phyloP scores from a whole-genome alignment of 2,329 filamentous ascomycete genomes.

The Colletotrichum horii region DNA sequence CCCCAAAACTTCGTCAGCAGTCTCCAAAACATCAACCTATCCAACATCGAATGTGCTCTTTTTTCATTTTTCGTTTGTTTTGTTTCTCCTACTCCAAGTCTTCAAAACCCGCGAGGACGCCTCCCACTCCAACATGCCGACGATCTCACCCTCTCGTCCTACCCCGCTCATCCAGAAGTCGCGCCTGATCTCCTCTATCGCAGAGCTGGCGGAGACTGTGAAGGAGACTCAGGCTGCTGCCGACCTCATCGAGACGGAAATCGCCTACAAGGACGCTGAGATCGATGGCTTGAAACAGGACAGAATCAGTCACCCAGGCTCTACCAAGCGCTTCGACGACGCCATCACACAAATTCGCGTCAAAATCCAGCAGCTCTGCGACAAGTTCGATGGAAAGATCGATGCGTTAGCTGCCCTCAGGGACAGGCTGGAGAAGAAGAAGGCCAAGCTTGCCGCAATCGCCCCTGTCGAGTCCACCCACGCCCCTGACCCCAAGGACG shows the following conservation, averaged over 20 bases:
- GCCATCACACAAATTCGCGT: background rate
- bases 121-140: background rate
- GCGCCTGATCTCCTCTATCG: background rate
- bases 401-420: background rate
- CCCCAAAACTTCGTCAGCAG: background rate
- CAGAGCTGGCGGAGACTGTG: background rate
- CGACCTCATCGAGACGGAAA: background rate
- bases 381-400: background rate
- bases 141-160: background rate
- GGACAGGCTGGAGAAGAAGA: background rate
- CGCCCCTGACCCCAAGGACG: background rate
- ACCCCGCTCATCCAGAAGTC: background rate
- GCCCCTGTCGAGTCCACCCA: background rate
- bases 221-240: background rate
- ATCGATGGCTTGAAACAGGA: background rate
- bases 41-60: background rate
- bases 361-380: background rate
- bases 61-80: background rate
- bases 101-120: background rate
- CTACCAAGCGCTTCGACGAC: background rate
- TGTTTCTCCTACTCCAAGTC: background rate
- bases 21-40: background rate
- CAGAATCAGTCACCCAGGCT: background rate
- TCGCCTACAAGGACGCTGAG: conserved; percentile 8
- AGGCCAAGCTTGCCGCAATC: background rate